A percentile compares a stretch with the other conserved stretches of the same genome.
Evolutionary conservation across 805 yeast genomes (phyloP).

Genomic region (Candida parachauliodes): DNA sequence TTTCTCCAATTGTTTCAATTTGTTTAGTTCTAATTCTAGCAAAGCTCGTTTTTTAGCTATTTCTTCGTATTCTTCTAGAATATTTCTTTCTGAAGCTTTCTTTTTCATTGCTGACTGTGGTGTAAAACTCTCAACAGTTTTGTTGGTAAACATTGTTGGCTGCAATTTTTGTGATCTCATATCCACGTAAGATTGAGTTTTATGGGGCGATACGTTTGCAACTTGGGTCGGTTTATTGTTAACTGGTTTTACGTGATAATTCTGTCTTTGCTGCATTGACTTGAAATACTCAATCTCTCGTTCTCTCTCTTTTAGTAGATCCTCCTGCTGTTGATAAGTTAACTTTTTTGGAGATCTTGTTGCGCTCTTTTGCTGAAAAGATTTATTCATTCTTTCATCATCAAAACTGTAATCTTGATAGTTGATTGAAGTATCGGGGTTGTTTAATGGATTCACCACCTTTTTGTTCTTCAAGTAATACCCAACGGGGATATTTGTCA

Average conservation of each 20-base stretch:
- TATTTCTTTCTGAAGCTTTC: slow-evolving; percentile 5
- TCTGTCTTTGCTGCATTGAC: slow-evolving; percentile 28
- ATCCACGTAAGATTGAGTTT: slow-evolving; percentile 19
- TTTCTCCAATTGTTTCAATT: slow-evolving; percentile 28
- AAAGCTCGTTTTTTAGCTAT: slow-evolving; percentile 33
- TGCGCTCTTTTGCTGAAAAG: slow-evolving; percentile 7
- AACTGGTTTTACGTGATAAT: slow-evolving; percentile 17
- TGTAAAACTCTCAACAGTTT: slow-evolving; percentile 25
- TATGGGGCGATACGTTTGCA: slow-evolving; percentile 1
- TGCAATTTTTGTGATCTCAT: slow-evolving; percentile 3
- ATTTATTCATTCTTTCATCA: slow-evolving; percentile 12
- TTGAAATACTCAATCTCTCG: slow-evolving; percentile 29
- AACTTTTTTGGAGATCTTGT: slow-evolving; percentile 16
- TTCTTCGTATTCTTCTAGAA: slow-evolving; percentile 22
- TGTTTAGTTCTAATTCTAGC: slow-evolving; percentile 36
- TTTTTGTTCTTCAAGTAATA: slow-evolving; percentile 11
- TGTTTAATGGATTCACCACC: slow-evolving; percentile 8
- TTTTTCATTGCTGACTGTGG: slow-evolving; percentile 18
- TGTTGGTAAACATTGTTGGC: slow-evolving; percentile 16
- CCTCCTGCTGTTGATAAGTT: slow-evolving; percentile 17
- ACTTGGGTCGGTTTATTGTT: slow-evolving; percentile 11
- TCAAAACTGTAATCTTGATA: slow-evolving; percentile 22
- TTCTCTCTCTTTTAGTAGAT: slow-evolving; percentile 18
- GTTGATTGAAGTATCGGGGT: slow-evolving; percentile 16
- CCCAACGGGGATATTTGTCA: slow-evolving; percentile 13